Percentiles rank a stretch among this genome's conserved stretches.
These are phyloP conservation scores for Neofusicoccum sp. DNA, from an alignment of 2,329 filamentous ascomycete genomes.

Conservation along the genomic window DNA sequence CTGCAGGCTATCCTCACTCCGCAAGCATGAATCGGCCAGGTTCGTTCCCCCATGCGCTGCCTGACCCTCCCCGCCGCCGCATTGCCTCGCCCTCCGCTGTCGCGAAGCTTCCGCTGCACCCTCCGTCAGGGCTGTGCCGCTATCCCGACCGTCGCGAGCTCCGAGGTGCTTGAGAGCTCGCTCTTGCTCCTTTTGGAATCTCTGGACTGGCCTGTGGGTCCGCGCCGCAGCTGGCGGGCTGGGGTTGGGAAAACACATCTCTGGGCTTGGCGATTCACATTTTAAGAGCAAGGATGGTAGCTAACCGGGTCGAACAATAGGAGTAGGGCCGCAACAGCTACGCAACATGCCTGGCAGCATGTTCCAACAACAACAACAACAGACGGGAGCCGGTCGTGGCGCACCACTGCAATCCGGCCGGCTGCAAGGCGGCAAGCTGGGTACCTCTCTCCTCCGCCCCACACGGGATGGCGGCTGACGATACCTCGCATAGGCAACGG, in stretches of 20 bases:
- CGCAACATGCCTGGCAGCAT: constrained; percentile 55
- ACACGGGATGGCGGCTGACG: neutral
- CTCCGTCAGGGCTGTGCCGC: neutral
- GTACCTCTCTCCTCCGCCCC: constrained; percentile 32
- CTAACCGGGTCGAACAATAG: constrained; percentile 34
- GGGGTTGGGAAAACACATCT: neutral
- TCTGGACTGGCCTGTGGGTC: neutral
- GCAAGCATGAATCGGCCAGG: constrained; percentile 22
- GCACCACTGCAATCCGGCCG: constrained; percentile 51
- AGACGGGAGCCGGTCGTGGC: constrained; percentile 51
- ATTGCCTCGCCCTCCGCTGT: constrained; percentile 15
- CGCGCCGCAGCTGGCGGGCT: neutral
- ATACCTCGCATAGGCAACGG: constrained; percentile 48
- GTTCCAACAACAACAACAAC: constrained; percentile 52
- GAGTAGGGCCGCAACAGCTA: constrained; percentile 53
- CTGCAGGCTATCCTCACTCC: neutral
- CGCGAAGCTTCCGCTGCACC: constrained; percentile 13
- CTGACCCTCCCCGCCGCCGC: constrained; percentile 18
- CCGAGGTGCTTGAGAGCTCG: neutral
- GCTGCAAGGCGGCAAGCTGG: constrained; percentile 58
- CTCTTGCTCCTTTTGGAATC: neutral
- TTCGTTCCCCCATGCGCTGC: constrained; percentile 16
- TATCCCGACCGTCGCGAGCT: neutral
- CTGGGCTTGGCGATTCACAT: neutral
- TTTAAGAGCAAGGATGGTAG: neutral